Percentiles rank a stretch among this genome's conserved stretches.
Conservation (phyloP, 805 yeast genomes). For the Saccharomycopsis lassenensis region DNA sequence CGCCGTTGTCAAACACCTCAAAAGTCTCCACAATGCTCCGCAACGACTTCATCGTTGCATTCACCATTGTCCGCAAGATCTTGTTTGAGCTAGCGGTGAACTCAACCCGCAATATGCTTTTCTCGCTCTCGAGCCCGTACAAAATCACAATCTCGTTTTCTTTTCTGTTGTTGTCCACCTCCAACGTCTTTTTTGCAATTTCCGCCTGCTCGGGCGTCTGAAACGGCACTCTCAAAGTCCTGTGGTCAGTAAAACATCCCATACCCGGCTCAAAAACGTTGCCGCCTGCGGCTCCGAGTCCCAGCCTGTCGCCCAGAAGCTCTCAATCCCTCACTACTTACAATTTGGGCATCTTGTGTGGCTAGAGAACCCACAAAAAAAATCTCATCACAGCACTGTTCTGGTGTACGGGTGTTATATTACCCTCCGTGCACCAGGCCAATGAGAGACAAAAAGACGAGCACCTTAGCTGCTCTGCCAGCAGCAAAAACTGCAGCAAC, state of each 20-base stretch:
- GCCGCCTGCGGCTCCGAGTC: no score
- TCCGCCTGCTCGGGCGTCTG: conserved; percentile 38
- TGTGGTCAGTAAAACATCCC: conserved; percentile 16
- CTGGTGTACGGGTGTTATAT: no score
- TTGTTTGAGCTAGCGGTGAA: conserved; percentile 51
- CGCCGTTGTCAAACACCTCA: conserved; percentile 41
- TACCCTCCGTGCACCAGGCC: no score
- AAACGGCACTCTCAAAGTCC: conserved; percentile 45
- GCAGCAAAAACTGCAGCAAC: no score
- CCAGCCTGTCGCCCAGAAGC: no score
- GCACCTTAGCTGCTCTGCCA: no score
- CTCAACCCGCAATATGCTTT: conserved; percentile 26
- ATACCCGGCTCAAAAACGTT: conserved; percentile 19
- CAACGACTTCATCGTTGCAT: conserved; percentile 53
- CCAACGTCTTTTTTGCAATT: conserved; percentile 40
- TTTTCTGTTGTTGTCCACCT: conserved; percentile 59
- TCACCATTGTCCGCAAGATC: conserved; percentile 59
- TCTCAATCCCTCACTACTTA: no score
- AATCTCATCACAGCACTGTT: no score
- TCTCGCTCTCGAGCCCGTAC: conserved; percentile 26
- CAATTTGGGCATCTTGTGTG: no score
- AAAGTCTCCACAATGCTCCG: conserved; percentile 58
- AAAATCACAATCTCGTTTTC: conserved; percentile 39
- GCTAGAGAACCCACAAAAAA: no score
- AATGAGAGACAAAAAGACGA: no score